Evolutionary conservation across 139 green algal species (phyloP).

Genomic region (Chlamydomonas sphaeroides): DNA sequence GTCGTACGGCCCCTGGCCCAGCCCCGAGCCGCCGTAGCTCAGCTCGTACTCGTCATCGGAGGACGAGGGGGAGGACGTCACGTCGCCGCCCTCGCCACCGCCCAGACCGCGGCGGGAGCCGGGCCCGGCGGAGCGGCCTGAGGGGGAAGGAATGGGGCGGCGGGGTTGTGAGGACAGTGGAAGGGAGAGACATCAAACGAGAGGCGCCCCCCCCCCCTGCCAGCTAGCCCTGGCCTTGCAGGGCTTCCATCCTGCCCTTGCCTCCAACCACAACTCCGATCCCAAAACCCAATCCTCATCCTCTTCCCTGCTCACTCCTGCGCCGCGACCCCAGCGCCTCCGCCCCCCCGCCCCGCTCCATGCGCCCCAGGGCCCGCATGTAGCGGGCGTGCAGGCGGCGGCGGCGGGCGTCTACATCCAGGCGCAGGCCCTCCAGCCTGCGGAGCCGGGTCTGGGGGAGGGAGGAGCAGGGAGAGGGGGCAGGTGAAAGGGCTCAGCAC

Average conservation of each 20-base stretch:
- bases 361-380: constrained; percentile 13
- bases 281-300: too few species aligned
- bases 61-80: too few species aligned
- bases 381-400: constrained; percentile 46
- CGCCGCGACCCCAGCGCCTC: background rate
- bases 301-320: background rate
- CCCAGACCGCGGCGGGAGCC: background rate
- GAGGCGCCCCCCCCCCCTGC: too few species aligned
- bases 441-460: constrained; percentile 71
- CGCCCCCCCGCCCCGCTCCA: constrained; percentile 21
- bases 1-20: too few species aligned
- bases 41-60: constrained; percentile 37
- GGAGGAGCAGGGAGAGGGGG: background rate
- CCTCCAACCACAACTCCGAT: too few species aligned
- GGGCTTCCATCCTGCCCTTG: too few species aligned
- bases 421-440: constrained; percentile 72
- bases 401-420: constrained; percentile 79
- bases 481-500: background rate
- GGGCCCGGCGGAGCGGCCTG: constrained; percentile 3
- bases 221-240: too few species aligned
- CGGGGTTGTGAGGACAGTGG: too few species aligned
- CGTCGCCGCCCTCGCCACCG: background rate
- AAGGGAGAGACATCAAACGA: too few species aligned
- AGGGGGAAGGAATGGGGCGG: background rate
- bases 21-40: background rate